Evolutionary conservation across 495 filamentous ascomycete genomes (phyloP).

Genomic region (Penicillium arizonense): DNA sequence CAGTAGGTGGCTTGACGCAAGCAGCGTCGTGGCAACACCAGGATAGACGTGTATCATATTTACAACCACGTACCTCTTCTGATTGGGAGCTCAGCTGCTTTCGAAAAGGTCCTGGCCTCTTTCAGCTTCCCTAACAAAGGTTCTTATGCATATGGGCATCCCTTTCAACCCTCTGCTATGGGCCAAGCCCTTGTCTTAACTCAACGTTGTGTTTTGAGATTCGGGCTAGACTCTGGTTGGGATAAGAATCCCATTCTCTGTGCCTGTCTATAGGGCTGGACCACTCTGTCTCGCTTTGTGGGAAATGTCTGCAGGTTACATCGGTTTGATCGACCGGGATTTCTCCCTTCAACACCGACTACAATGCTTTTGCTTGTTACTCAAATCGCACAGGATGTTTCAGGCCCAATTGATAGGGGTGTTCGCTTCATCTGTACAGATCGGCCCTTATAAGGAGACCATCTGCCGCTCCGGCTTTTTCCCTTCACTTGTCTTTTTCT

Average conservation of each 20-base stretch:
- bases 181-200: slow-evolving; percentile 1
- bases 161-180: slow-evolving; percentile 4
- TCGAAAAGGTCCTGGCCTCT: slow-evolving; percentile 2
- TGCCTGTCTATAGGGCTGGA: slow-evolving; percentile 2
- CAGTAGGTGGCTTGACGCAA: slow-evolving; percentile 10
- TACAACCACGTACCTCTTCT: slow-evolving; percentile 2
- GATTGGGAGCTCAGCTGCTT: slow-evolving; percentile 11
- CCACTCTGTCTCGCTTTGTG: slow-evolving; percentile 1
- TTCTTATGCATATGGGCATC: neutral
- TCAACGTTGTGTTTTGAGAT: slow-evolving; percentile 1
- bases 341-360: neutral
- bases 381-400: slow-evolving; percentile 1
- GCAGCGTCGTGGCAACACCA: slow-evolving; percentile 3
- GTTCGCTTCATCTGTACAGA: neutral
- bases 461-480: neutral
- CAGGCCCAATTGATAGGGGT: neutral
- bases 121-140: slow-evolving; percentile 2
- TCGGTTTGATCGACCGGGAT: neutral
- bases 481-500: slow-evolving; percentile 1
- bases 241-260: slow-evolving; percentile 8
- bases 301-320: neutral
- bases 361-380: neutral
- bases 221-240: slow-evolving; percentile 1
- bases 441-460: slow-evolving; percentile 1
- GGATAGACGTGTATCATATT: slow-evolving; percentile 2